Evolutionary conservation across 257 asterid genomes (phyloP).

Genomic region (Rubia yunnanensis): DNA sequence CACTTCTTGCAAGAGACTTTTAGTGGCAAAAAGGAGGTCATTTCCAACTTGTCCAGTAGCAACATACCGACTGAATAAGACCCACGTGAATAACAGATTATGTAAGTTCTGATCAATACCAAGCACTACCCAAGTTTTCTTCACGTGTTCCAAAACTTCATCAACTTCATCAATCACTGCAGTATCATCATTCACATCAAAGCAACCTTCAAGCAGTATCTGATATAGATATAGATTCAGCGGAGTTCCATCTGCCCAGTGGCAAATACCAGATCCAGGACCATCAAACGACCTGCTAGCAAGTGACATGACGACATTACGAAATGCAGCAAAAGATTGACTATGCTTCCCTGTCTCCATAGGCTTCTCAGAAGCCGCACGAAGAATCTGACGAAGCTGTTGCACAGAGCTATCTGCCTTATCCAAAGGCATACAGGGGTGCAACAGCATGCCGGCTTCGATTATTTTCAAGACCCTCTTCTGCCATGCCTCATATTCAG

Average conservation of each 20-base stretch:
- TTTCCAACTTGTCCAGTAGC: slow-evolving; percentile 50
- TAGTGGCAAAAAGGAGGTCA: slow-evolving; percentile 66
- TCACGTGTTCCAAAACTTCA: slow-evolving; percentile 68
- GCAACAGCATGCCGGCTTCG: slow-evolving; percentile 70
- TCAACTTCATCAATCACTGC: slow-evolving; percentile 80
- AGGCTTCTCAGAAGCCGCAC: slow-evolving; percentile 43
- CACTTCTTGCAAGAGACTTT: slow-evolving; percentile 54
- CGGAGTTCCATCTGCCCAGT: slow-evolving; percentile 95
- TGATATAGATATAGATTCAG: slow-evolving; percentile 60
- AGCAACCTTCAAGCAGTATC: slow-evolving; percentile 67
- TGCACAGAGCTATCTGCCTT: slow-evolving; percentile 37
- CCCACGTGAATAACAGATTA: slow-evolving; percentile 75
- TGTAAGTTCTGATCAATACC: slow-evolving; percentile 62
- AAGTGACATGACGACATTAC: slow-evolving; percentile 44
- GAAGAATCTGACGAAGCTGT: slow-evolving; percentile 50
- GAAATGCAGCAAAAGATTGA: slow-evolving; percentile 51
- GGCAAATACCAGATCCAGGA: slow-evolving; percentile 54
- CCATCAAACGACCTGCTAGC: slow-evolving; percentile 81
- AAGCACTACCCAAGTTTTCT: slow-evolving; percentile 78
- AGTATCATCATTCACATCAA: slow-evolving; percentile 61
- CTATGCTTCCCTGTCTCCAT: slow-evolving; percentile 60
- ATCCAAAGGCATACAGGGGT: slow-evolving; percentile 56
- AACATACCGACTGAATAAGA: slow-evolving; percentile 52
- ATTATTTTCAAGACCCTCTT: slow-evolving; percentile 63
- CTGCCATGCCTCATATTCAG: slow-evolving; percentile 66